Base-by-base conservation (phyloP, 1,284 basidiomycete species). In the Puccinia horiana region DNA sequence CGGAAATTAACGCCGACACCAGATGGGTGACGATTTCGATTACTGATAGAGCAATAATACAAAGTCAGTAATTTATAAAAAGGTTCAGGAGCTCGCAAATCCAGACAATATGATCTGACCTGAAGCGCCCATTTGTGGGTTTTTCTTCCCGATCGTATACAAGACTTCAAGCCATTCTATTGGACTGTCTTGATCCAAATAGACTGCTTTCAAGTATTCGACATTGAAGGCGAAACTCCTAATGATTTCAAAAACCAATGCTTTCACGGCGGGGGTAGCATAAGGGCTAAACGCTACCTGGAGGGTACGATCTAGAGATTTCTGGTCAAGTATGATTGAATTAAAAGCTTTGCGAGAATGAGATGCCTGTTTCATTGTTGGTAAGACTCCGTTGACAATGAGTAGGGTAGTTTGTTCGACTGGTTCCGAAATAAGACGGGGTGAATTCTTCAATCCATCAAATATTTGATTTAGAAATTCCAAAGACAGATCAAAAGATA, bases 81-180 rank as follows among this genome's bases (percentile, higher is more conserved):
- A 26, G 12, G 26, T 47, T 69, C 1, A 42, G 12, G 2, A 65
- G 9, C 20, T 37, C 2, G 8, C 5, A 37, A 65, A 37, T 65
- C 29, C 37, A 70, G 35, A 32, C 6, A 44, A 29, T 23, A 26
- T 32, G n/a, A 42, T 35, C 73, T 75, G 16, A 75, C 73, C 73
- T 58, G 54, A 47, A 29, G 47, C 20, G 20, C 35, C 37, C 32
- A 29, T 58, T 58, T 56, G 5, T 26, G 35, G 4, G 20, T 61
- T 47, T 26, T 42, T 44, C 56, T 58, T 56, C 8, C 73, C 56
- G 23, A 49, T 23, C 6, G 12, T 29, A 56, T 49, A 11, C 16
- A 75, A 61, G 26, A 54, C 16, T 40, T 58, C 52, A 16, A 75
- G 73, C 73, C 73, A 75, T 42, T 75, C 73, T 26, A 75, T 56